These are phyloP conservation scores for Hypoxylon sp. DNA, from an alignment of 2,329 filamentous ascomycete genomes.

Conservation along the genomic window DNA sequence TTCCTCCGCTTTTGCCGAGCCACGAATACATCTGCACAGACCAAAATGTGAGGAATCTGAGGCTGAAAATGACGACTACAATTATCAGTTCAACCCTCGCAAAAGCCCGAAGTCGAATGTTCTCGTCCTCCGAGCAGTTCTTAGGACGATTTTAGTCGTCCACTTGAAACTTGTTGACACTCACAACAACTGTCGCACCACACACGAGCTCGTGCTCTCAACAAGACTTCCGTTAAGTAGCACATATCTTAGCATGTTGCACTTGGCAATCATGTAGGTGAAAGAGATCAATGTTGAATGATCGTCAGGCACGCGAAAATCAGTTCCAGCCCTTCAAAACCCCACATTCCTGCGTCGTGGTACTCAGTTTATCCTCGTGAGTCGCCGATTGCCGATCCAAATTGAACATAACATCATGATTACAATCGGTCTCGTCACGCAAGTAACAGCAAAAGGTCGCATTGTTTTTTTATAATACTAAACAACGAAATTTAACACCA, in stretches of 20 bases:
- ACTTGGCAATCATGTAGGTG: constrained; percentile 13
- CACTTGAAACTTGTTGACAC: neutral
- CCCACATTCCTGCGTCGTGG: constrained; percentile 33
- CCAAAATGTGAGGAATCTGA: constrained; percentile 12
- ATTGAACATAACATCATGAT: constrained; percentile 7
- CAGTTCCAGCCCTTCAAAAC: constrained; percentile 31
- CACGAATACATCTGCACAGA: constrained; percentile 12
- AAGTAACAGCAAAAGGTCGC: neutral
- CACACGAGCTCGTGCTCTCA: neutral
- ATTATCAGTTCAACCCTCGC: constrained; percentile 7
- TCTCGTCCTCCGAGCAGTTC: constrained; percentile 1
- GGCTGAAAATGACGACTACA: constrained; percentile 29
- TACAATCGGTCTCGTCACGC: neutral
- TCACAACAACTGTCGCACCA: constrained; percentile 4
- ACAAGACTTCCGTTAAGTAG: neutral
- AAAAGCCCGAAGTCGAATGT: constrained; percentile 23
- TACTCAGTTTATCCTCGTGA: constrained; percentile 30
- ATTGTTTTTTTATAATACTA: neutral
- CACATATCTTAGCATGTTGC: constrained; percentile 7
- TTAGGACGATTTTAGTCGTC: constrained; percentile 4
- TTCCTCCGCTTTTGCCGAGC: constrained; percentile 38
- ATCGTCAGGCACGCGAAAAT: constrained; percentile 43
- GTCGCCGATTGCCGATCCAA: constrained; percentile 27
- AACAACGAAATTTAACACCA: neutral
- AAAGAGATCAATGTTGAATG: constrained; percentile 31